These are phyloP conservation scores for Excoecaria cochinchinensis DNA, from an alignment of 345 rosid species.

Conservation along the genomic window DNA sequence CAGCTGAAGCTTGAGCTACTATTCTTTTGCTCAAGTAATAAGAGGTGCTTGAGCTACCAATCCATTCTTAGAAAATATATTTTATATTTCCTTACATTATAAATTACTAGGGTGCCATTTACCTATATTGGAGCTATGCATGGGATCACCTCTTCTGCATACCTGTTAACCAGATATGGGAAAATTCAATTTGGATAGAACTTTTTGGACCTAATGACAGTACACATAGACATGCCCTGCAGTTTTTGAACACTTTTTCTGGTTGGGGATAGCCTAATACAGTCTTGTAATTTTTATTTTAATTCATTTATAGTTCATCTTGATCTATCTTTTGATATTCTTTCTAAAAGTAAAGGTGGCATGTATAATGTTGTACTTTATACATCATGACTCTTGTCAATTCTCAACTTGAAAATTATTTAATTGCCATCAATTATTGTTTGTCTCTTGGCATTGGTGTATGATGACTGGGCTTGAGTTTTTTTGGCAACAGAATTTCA, in stretches of 20 bases:
- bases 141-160: not conserved
- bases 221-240: not conserved
- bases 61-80: not conserved
- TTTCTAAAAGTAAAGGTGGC: not conserved
- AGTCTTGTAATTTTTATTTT: not conserved
- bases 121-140: not conserved
- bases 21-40: not conserved
- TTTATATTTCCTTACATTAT: not conserved
- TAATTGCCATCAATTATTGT: not conserved
- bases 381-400: not conserved
- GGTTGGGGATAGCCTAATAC: not conserved
- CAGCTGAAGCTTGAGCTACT: not conserved
- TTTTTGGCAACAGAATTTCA: conserved; percentile 57
- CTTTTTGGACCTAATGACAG: not conserved
- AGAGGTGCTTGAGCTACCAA: conserved; percentile 4
- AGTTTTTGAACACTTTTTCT: not conserved
- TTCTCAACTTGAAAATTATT: not conserved
- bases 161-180: not conserved
- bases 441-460: not conserved
- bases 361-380: not conserved
- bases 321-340: not conserved
- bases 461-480: conserved; percentile 31
- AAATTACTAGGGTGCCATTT: not conserved
- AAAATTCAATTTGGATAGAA: not conserved
- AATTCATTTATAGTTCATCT: not conserved